Conservation (phyloP, 495 filamentous ascomycete genomes). For the Aspergillus heteromorphus region DNA sequence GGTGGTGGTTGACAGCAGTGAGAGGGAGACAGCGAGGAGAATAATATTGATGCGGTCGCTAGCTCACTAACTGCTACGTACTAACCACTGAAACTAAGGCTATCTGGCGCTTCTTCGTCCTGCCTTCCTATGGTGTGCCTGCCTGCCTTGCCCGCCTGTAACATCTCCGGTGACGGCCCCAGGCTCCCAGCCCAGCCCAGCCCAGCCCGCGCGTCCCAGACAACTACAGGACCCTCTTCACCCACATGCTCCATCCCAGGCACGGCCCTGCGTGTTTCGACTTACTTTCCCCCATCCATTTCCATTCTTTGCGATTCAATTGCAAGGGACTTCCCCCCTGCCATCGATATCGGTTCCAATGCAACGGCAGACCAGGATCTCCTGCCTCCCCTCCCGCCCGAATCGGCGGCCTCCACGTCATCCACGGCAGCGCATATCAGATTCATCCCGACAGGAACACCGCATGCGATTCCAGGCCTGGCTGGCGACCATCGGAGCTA, state of each 20-base stretch:
- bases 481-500: background rate
- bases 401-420: background rate
- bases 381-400: background rate
- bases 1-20: background rate
- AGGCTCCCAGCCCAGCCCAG: background rate
- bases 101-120: slow-evolving; percentile 7
- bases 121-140: no score
- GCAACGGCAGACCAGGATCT: background rate
- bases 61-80: no score
- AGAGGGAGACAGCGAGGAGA: background rate
- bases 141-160: no score
- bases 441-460: background rate
- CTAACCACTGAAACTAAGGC: no score
- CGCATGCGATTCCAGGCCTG: background rate
- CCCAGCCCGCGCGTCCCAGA: no score
- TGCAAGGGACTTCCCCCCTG: no score
- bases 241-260: background rate
- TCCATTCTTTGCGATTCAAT: no score
- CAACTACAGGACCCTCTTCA: background rate
- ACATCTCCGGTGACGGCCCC: slow-evolving; percentile 3
- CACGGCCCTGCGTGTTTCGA: no score
- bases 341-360: no score
- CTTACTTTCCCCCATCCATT: no score
- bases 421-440: background rate
- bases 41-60: slow-evolving; percentile 2